Evolutionary conservation across 139 green algal genomes (phyloP).

Genomic region (Chlamydomonas sphaeroides): DNA sequence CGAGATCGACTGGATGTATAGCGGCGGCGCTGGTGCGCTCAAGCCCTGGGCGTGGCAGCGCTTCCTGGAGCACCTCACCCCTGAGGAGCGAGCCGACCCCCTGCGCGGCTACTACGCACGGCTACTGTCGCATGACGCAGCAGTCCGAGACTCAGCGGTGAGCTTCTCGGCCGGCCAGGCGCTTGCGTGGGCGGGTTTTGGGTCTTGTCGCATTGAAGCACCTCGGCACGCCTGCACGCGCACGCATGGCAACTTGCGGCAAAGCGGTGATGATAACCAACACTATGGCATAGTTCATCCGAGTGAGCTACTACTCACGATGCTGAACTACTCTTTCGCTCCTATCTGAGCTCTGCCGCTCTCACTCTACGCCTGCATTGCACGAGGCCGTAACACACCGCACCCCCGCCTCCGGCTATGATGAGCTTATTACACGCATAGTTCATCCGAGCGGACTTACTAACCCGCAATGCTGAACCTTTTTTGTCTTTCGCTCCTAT

Average conservation of each 20-base stretch:
- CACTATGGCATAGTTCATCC: conserved; percentile 59
- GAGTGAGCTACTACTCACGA: conserved; percentile 16
- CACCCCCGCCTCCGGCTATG: conserved; percentile 13
- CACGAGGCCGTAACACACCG: no score
- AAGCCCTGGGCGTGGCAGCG: conserved; percentile 56
- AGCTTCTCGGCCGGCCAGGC: no score
- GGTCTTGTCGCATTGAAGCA: no score
- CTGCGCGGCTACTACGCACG: conserved; percentile 59
- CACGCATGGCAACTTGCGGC: no score
- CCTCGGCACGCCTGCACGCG: no score
- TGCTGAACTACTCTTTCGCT: conserved; percentile 53
- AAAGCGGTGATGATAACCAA: background rate
- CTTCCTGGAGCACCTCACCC: conserved; percentile 48
- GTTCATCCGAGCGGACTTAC: conserved; percentile 54
- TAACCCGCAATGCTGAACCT: conserved; percentile 36
- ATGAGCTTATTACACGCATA: conserved; percentile 57
- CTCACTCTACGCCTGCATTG: no score
- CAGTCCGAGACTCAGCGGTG: conserved; percentile 48
- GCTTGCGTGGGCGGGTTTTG: no score
- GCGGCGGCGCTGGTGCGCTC: conserved; percentile 51
- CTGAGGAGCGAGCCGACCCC: conserved; percentile 42
- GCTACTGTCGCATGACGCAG: conserved; percentile 47
- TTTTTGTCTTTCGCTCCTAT: conserved; percentile 63
- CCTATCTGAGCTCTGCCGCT: conserved; percentile 54
- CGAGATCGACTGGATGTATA: conserved; percentile 82